These are phyloP conservation scores for Tetracladium marchalianum DNA, from an alignment of 495 filamentous ascomycete species.

Conservation along the genomic window DNA sequence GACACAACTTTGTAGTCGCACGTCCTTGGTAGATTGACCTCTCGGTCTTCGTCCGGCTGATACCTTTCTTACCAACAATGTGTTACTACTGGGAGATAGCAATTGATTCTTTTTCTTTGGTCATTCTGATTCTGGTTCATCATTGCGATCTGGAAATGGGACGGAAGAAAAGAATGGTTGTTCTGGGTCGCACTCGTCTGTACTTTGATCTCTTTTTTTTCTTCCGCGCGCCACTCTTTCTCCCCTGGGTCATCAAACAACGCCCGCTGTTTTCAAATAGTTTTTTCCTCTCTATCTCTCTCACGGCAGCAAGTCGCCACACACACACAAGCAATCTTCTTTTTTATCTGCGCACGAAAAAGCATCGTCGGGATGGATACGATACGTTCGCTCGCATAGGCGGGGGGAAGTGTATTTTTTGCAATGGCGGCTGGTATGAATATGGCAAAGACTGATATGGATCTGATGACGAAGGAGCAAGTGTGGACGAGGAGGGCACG, in stretches of 20 bases:
- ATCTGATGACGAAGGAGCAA: too few relatives aligned
- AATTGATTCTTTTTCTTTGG: constrained; percentile 12
- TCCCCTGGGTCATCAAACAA: constrained; percentile 1
- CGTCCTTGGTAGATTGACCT: constrained; percentile 18
- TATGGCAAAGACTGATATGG: too few relatives aligned
- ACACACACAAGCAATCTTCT: too few relatives aligned
- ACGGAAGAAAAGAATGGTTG: constrained; percentile 4
- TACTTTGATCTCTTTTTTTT: constrained; percentile 8
- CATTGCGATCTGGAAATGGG: constrained; percentile 8
- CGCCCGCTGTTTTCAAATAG: constrained; percentile 19
- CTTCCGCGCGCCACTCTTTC: neutral
- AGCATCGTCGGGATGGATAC: too few relatives aligned
- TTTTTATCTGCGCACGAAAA: too few relatives aligned
- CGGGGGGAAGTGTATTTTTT: too few relatives aligned
- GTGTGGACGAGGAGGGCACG: too few relatives aligned
- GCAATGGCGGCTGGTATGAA: too few relatives aligned
- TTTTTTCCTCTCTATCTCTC: constrained; percentile 5
- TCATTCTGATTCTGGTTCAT: constrained; percentile 17
- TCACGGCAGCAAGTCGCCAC: too few relatives aligned
- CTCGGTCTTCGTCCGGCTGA: constrained; percentile 12
- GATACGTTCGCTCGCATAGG: too few relatives aligned
- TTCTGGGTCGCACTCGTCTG: constrained; percentile 1
- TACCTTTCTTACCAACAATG: constrained; percentile 26
- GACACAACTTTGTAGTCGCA: constrained; percentile 10
- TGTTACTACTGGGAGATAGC: constrained; percentile 23